Evolutionary conservation across 2,329 filamentous ascomycete species (phyloP).

Genomic region (Dothiorella sarmentorum): DNA sequence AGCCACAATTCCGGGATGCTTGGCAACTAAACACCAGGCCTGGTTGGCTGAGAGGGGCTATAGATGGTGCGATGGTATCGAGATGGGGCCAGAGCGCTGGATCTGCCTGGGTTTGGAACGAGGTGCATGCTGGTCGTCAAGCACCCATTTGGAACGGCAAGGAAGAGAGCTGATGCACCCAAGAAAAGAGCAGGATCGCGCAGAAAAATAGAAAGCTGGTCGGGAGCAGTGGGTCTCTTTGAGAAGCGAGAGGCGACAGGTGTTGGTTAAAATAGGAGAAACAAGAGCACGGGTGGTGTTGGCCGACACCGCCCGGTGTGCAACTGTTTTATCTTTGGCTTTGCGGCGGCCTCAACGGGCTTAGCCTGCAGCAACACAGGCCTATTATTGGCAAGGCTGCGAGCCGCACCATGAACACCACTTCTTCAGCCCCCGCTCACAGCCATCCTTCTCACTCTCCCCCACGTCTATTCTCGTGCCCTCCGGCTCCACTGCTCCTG

Average conservation of each 20-base stretch:
- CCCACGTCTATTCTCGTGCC: not conserved
- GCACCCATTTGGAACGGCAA: not conserved
- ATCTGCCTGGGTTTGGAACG: not conserved
- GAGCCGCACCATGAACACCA: constrained; percentile 1
- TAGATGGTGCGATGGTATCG: not conserved
- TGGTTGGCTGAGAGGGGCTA: not conserved
- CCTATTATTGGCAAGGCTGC: constrained; percentile 1
- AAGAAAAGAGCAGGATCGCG: not conserved
- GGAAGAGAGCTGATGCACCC: not conserved
- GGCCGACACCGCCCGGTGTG: not conserved
- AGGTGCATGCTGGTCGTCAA: not conserved
- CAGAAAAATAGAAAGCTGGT: not conserved
- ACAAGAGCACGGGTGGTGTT: constrained; percentile 11
- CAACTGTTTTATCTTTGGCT: constrained; percentile 2
- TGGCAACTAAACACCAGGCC: not conserved
- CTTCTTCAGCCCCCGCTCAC: constrained; percentile 2
- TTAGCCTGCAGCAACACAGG: not conserved
- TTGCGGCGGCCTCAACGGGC: not conserved
- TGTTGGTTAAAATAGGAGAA: not conserved
- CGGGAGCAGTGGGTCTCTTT: not conserved
- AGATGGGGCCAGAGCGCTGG: not conserved
- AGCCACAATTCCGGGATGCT: not conserved
- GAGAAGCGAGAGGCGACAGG: not conserved
- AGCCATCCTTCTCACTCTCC: not conserved
- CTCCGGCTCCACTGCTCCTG: not conserved